Evolutionary conservation across 441 rosid species (phyloP), one percentile per base, ranked within the genome.

Genomic region (Adansonia rubrostipa): DNA sequence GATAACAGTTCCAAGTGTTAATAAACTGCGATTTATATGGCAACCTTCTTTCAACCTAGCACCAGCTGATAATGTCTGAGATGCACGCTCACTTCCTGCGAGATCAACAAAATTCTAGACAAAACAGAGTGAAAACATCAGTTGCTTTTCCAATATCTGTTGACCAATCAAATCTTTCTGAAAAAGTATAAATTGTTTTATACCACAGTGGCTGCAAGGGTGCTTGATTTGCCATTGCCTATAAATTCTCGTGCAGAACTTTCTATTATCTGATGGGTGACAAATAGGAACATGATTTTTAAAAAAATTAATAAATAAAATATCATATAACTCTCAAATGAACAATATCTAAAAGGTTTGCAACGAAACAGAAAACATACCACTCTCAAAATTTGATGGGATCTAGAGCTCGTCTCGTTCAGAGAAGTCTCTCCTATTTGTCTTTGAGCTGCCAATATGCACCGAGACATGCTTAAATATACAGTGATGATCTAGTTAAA

Each of bases 331-430:
- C 74, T 66, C 44, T 48, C 47, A 77, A 75, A 48, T 51, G 71
- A 75, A 48, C 0, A 48, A 48, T 75, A 10, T 50, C 19, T 54
- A 11, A 33, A 75, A 70, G 77, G 44, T 44, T 75, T 58, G 28
- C 14, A 61, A 74, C 33, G 28, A 73, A 86, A 73, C 77, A 81
- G 72, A n/a, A 76, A 74, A 56, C 6, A 74, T 91, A 97, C 99
- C 97, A 97, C 76, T 88, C 92, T 93, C 82, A 93, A 81, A 82
- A 95, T 93, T 90, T 97, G 98, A 86, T 96, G 98, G 76, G 99
- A 96, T 86, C 98, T 91, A 71, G 97, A 96, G 85, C 99, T 94
- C 80, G 92, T 85, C 84, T 92, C 97, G 70, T 97, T 97, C 78
- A 97, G 86, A 82, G 92, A 88, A 76, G 99, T 97, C 86, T 92